A percentile compares a stretch with the other conserved stretches of the same genome.
Conservation (phyloP, 78 protist species). For the Pirum gemmata region DNA sequence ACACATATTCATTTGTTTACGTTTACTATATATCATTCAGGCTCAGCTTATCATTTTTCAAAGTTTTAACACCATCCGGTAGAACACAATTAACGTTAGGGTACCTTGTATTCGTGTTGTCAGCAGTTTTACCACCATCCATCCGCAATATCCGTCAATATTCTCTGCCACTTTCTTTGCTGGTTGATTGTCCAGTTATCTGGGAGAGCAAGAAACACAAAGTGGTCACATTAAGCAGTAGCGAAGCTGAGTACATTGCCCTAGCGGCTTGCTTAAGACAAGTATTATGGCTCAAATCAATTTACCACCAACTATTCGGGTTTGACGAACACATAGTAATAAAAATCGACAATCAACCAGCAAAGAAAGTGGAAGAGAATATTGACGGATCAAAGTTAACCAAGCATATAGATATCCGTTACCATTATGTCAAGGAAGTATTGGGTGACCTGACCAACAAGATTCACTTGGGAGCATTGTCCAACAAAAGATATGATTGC, state of each 20-base stretch:
- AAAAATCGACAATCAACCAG: background rate
- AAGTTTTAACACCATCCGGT: no score
- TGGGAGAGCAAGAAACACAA: background rate
- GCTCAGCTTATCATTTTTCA: no score
- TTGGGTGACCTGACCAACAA: no score
- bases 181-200: background rate
- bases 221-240: background rate
- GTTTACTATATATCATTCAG: no score
- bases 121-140: no score
- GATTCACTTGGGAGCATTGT: no score
- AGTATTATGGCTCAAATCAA: background rate
- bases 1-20: no score
- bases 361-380: background rate
- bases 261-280: background rate
- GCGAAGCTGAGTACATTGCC: background rate
- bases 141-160: background rate
- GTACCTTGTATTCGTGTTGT: no score
- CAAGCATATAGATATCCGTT: background rate
- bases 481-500: no score
- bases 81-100: no score
- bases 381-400: background rate
- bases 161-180: background rate
- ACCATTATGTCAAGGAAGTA: background rate
- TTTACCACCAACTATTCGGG: background rate
- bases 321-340: no score